phyloP scores from a whole-genome alignment of 352 stramenopile species.

The Globisporangium spinosum region DNA sequence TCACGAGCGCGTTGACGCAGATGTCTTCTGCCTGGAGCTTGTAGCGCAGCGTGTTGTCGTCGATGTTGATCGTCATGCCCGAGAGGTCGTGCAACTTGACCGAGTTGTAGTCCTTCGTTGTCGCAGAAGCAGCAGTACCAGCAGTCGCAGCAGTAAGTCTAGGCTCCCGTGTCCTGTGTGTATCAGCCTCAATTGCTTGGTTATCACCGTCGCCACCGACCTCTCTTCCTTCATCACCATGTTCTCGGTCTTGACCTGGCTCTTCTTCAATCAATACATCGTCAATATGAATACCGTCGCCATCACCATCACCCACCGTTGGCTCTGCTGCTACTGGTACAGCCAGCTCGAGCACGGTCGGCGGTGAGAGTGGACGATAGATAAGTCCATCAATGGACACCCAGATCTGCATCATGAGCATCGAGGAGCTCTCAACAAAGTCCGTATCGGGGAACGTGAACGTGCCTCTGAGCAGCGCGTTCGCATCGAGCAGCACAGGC shows the following conservation, averaged over 20 bases:
- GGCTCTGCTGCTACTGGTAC: constrained; percentile 11
- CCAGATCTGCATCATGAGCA: constrained; percentile 88
- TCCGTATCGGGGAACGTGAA: constrained; percentile 42
- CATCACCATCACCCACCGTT: neutral
- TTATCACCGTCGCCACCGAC: neutral
- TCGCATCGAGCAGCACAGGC: constrained; percentile 74
- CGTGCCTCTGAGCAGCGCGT: constrained; percentile 64
- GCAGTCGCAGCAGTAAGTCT: neutral
- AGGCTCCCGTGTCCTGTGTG: neutral
- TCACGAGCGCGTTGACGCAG: constrained; percentile 78
- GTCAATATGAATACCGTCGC: neutral
- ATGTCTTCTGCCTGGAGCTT: constrained; percentile 47
- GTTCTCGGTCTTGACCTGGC: neutral
- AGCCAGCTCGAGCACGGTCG: constrained; percentile 43
- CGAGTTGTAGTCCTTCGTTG: constrained; percentile 26
- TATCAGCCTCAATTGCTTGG: neutral
- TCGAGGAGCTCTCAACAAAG: constrained; percentile 58
- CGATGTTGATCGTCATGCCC: constrained; percentile 81
- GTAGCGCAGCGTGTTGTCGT: constrained; percentile 84
- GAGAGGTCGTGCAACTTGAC: constrained; percentile 80
- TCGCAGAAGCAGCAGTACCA: neutral
- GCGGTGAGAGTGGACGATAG: constrained; percentile 70
- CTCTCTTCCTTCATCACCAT: neutral
- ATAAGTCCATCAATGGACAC: constrained; percentile 77
- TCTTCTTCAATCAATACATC: constrained; percentile 1